phyloP scores from a whole-genome alignment of 768 basidiomycete genomes.

The Tubosaeta sp. region DNA sequence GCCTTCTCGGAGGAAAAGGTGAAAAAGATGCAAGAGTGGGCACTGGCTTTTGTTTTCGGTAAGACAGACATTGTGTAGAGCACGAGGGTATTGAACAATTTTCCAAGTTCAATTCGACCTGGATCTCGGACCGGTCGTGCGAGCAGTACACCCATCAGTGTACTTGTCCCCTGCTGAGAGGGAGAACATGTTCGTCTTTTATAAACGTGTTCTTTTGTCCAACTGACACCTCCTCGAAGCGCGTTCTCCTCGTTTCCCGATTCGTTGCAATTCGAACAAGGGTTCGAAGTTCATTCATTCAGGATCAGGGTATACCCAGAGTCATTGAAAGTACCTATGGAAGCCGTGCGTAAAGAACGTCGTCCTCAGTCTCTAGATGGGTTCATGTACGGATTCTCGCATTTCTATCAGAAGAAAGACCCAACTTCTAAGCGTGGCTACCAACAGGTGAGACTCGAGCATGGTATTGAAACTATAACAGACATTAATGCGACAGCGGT shows the following conservation, averaged over 20 bases:
- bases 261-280: slow-evolving; percentile 80
- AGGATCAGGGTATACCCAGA: slow-evolving; percentile 58
- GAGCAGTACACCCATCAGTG: slow-evolving; percentile 65
- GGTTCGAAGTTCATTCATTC: slow-evolving; percentile 81
- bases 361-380: slow-evolving; percentile 49
- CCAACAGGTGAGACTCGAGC: slow-evolving; percentile 51
- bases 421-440: slow-evolving; percentile 70
- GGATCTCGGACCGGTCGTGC: slow-evolving; percentile 78
- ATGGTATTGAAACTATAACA: not conserved
- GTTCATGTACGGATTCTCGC: slow-evolving; percentile 72
- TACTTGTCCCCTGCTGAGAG: slow-evolving; percentile 59
- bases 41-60: slow-evolving; percentile 64
- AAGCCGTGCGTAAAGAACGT: slow-evolving; percentile 19
- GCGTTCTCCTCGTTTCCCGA: slow-evolving; percentile 94
- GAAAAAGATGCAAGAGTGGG: slow-evolving; percentile 58
- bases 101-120: slow-evolving; percentile 79
- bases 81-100: not conserved
- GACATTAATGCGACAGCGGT: slow-evolving; percentile 3
- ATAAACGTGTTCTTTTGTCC: not conserved
- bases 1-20: slow-evolving; percentile 46
- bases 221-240: slow-evolving; percentile 36
- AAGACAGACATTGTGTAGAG: slow-evolving; percentile 16
- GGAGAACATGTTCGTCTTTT: slow-evolving; percentile 67
- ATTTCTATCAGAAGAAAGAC: slow-evolving; percentile 72
- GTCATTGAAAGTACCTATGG: slow-evolving; percentile 14